A percentile compares a stretch with the other conserved stretches of the same genome.
These are phyloP conservation scores for Lentinus brumalis DNA, from an alignment of 768 basidiomycete genomes.

Conservation along the genomic window DNA sequence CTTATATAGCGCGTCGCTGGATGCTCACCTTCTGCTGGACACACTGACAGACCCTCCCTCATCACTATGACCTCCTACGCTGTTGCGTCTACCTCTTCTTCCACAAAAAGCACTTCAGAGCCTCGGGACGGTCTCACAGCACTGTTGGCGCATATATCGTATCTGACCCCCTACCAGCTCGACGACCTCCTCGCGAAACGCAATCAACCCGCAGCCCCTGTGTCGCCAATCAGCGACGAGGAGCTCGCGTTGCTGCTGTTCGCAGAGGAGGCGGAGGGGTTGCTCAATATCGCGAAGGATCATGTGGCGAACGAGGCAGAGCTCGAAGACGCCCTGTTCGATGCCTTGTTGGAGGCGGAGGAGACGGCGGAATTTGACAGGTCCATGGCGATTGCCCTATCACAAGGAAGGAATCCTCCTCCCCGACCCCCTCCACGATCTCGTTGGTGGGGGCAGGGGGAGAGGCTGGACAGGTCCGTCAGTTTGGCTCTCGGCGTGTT, in stretches of 20 bases:
- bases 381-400: slow-evolving; percentile 24
- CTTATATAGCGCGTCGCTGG: too few species aligned
- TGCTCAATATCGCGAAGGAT: slow-evolving; percentile 18
- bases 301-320: background rate
- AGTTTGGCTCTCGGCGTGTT: too few species aligned
- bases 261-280: slow-evolving; percentile 23
- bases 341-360: slow-evolving; percentile 22
- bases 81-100: too few species aligned
- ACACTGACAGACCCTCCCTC: too few species aligned
- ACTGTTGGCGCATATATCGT: slow-evolving; percentile 20
- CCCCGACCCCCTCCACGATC: background rate
- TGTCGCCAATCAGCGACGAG: slow-evolving; percentile 15
- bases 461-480: background rate
- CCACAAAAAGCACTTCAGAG: too few species aligned
- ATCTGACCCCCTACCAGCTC: slow-evolving; percentile 17
- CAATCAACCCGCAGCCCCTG: background rate
- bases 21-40: too few species aligned
- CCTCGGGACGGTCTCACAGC: slow-evolving; percentile 1
- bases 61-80: background rate
- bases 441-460: background rate
- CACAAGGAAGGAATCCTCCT: slow-evolving; percentile 23
- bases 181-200: slow-evolving; percentile 16
- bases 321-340: slow-evolving; percentile 9
- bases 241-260: slow-evolving; percentile 27
- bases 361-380: slow-evolving; percentile 25